phyloP scores from a whole-genome alignment of 106 monocot species.

The Posidonia australis region DNA sequence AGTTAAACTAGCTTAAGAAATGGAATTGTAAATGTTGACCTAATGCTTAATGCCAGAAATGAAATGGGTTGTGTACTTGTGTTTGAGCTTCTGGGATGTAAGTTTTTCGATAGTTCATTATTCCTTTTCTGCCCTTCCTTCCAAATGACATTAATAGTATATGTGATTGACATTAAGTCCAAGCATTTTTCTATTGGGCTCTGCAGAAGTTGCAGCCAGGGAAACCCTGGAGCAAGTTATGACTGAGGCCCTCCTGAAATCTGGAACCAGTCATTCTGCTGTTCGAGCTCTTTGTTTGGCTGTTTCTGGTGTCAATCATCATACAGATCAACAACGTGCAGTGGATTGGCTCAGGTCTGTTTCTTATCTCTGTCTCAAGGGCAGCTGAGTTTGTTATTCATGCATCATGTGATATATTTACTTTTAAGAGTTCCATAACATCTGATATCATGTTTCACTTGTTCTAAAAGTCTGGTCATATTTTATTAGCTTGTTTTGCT shows the following conservation, averaged over 20 bases:
- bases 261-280: conserved; percentile 35
- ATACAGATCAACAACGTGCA: conserved; percentile 69
- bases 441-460: no score
- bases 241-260: conserved; percentile 52
- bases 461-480: no score
- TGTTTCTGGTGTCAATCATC: conserved; percentile 93
- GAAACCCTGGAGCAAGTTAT: conserved; percentile 73
- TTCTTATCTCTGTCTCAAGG: background rate
- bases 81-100: no score
- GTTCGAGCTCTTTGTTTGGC: conserved; percentile 94
- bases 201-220: conserved; percentile 67
- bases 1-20: no score
- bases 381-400: background rate
- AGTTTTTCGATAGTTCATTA: no score
- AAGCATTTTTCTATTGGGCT: conserved; percentile 1
- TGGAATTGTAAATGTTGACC: no score
- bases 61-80: no score
- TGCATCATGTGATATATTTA: background rate
- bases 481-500: no score
- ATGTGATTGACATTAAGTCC: background rate
- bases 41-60: no score
- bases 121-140: background rate
- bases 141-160: background rate
- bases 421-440: no score
- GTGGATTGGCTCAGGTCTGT: conserved; percentile 70